Percentiles rank a stretch among this genome's conserved stretches.
Conservation (phyloP, 768 basidiomycete genomes). For the Panellus pusillus region DNA sequence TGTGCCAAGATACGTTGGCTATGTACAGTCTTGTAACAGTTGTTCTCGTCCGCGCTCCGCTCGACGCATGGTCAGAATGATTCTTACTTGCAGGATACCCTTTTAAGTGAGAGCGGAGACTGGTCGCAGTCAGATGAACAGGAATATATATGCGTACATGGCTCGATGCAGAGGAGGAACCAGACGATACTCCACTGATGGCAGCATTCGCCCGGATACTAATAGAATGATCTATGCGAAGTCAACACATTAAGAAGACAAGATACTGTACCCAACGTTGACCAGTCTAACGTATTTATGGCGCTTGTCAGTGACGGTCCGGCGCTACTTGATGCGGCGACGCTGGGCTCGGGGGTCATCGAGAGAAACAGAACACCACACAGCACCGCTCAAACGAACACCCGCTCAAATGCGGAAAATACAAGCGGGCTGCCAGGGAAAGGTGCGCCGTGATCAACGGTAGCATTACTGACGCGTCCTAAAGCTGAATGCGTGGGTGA, state of each 20-base stretch:
- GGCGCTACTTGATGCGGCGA: not conserved
- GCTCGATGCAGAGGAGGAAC: not conserved
- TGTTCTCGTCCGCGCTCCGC: no score
- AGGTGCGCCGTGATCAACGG: no score
- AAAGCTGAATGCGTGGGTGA: no score
- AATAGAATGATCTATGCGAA: not conserved
- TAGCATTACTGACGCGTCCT: no score
- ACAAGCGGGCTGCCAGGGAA: no score
- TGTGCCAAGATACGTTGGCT: not conserved
- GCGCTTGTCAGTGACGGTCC: not conserved
- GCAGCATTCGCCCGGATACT: conserved; percentile 4
- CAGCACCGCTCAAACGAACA: not conserved
- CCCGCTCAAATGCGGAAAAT: no score
- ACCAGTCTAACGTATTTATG: conserved; percentile 1
- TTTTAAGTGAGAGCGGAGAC: not conserved
- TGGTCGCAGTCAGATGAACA: not conserved
- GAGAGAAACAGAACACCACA: not conserved
- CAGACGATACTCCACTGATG: not conserved
- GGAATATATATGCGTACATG: not conserved
- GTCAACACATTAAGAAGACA: not conserved
- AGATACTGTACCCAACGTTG: not conserved
- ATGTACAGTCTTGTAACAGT: no score
- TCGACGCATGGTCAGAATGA: no score
- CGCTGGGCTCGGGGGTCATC: conserved; percentile 4
- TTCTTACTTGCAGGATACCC: no score